Conservation (phyloP, 1,284 basidiomycete species). For the Pseudozyma pruni region DNA sequence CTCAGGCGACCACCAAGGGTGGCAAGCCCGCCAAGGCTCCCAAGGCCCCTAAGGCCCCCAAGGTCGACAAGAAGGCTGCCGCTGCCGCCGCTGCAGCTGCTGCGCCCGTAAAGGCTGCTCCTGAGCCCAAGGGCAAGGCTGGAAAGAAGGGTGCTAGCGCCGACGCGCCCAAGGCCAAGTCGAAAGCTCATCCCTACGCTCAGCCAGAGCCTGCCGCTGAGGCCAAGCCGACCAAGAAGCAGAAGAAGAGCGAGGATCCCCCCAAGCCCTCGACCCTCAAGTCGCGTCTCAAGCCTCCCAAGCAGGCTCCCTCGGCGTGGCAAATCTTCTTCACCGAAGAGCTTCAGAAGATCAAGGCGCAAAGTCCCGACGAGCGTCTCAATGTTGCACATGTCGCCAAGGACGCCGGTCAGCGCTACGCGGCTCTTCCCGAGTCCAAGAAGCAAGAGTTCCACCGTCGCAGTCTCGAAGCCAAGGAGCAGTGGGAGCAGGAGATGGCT, state of each 20-base stretch:
- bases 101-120: constrained; percentile 25
- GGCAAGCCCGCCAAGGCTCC: constrained; percentile 36
- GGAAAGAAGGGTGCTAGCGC: constrained; percentile 50
- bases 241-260: constrained; percentile 51
- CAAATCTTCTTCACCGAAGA: constrained; percentile 96
- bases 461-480: constrained; percentile 84
- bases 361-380: constrained; percentile 73
- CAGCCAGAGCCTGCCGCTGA: constrained; percentile 33
- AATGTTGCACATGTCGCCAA: constrained; percentile 96
- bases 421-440: constrained; percentile 79
- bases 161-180: constrained; percentile 41
- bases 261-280: constrained; percentile 68
- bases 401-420: constrained; percentile 91
- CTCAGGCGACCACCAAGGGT: constrained; percentile 28
- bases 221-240: constrained; percentile 45
- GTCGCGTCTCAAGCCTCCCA: constrained; percentile 81
- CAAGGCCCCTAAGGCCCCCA: constrained; percentile 39
- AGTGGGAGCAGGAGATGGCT: constrained; percentile 79
- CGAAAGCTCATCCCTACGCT: constrained; percentile 47
- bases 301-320: constrained; percentile 93
- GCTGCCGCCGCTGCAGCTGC: constrained; percentile 29
- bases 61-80: constrained; percentile 37
- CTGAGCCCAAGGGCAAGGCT: constrained; percentile 38
- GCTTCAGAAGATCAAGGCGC: constrained; percentile 82
- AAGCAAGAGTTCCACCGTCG: constrained; percentile 73